Evolutionary conservation across 2,329 filamentous ascomycete species (phyloP), one percentile per base, ranked within the genome.

Genomic region (Nannizzia gypsea): DNA sequence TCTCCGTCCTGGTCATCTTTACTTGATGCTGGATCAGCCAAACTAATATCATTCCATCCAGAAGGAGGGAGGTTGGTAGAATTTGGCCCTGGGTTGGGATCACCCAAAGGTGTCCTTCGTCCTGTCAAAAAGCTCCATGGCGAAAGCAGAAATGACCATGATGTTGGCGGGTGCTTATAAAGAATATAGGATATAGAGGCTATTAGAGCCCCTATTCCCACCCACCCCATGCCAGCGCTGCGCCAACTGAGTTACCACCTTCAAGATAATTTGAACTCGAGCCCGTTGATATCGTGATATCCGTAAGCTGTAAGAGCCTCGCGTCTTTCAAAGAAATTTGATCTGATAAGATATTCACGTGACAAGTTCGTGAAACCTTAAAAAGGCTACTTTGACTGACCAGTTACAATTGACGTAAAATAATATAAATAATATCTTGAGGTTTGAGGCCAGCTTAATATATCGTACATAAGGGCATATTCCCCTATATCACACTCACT

Each of bases 131-230:
- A 56, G 11, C 48, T 44, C 57, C 44, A 56, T 17, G 38, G 22
- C n/a, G 34, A 55, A 6, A 55, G 52, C 8, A 55, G n/a, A 60
- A 66, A 59, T 61, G 65, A 69, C 65, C 72, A 73, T 22, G 70
- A 68, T 59, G 69, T 67, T 50, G 70, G 70, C 31, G 72, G 72
- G 60, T 74, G 69, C 24, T 68, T 69, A 64, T 74, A 76, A 26
- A 74, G 66, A 22, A 78, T 62, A 62, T 73, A 75, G 44, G 69
- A 71, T 40, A 72, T 64, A 6, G 76, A 72, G 28, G 72, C 67
- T 57, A 76, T 60, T 24, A 79, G 62, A 28, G 70, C 67, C 34
- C 68, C 72, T 31, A 74, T 66, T 38, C 71, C 72, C 62, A 74
- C 65, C 68, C 73, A 74, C 62, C 73, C 76, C 76, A 78, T 78